Base-by-base conservation (phyloP, 1,139 yeast genomes). In the Magnusiomyces ingens region DNA sequence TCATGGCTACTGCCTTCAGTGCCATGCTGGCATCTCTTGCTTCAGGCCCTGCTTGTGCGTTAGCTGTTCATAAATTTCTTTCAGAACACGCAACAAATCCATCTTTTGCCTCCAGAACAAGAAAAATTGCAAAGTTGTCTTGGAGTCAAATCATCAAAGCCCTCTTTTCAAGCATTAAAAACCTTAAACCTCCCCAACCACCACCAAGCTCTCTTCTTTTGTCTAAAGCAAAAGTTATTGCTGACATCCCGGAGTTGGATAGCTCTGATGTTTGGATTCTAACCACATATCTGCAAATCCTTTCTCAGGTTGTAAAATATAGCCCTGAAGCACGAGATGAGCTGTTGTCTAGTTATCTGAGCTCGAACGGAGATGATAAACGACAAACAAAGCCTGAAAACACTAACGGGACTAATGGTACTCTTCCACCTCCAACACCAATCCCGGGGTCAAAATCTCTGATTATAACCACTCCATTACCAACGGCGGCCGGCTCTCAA, bases 1-100 rank as follows among this genome's bases (percentile, higher is more conserved):
- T 90, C 53, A 89, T 91, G 73, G 80, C 89, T 50, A 85, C 98
- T 0, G 79, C 96, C 0, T 90, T 85, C 62, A 82, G 93, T 59
- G 75, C 88, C 55, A 77, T 93, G 75, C 72, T 93, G 53, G 83
- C 94, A 1, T 83, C 95, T 3, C 73, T 93, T 46, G 75, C 93
- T 0, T 76, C 78, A 18, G 88, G 85, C n/a, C 74, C 75, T 1
- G 75, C 74, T 13, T 78, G 79, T 52, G 76, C 88, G 1, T 60
- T 67, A 2, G 74, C 78, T 50, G 77, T 77, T 1, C 78, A 75
- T 59, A 66, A 66, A 32, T 74, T 76, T 48, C 43, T 55, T 21
- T 43, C 52, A 5, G 48, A 46, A 8, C 22, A 47, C 8, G 35
- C 49, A 5, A 38, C 53, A 2, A 36, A 47, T 19, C 36, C 55